These are phyloP conservation scores for Colletotrichum scovillei DNA, from an alignment of 2,329 filamentous ascomycete species.

Conservation along the genomic window DNA sequence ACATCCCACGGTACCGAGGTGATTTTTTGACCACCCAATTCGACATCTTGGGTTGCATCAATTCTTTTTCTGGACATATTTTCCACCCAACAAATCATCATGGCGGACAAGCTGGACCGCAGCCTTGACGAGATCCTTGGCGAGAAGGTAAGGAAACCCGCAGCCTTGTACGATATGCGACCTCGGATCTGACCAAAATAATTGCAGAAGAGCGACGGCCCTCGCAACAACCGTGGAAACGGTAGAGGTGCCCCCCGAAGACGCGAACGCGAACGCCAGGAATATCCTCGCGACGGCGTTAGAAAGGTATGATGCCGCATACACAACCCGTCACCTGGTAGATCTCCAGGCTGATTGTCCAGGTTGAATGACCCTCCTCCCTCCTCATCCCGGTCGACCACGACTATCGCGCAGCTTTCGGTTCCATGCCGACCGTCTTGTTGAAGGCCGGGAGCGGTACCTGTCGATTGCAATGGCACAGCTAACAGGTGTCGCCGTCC, in stretches of 20 bases:
- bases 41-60: not conserved
- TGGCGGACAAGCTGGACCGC: constrained; percentile 61
- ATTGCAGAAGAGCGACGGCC: constrained; percentile 43
- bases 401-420: constrained; percentile 15
- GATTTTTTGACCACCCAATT: not conserved
- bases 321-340: not conserved
- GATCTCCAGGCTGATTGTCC: constrained; percentile 23
- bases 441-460: constrained; percentile 26
- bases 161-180: constrained; percentile 37
- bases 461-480: constrained; percentile 30
- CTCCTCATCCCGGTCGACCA: constrained; percentile 37
- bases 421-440: constrained; percentile 11
- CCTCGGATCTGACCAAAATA: constrained; percentile 21
- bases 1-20: not conserved
- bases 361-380: constrained; percentile 33
- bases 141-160: constrained; percentile 54
- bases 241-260: constrained; percentile 37
- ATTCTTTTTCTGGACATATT: not conserved
- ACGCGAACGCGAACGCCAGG: constrained; percentile 50
- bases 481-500: constrained; percentile 50
- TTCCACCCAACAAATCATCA: constrained; percentile 35
- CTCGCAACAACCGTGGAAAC: constrained; percentile 48
- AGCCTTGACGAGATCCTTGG: constrained; percentile 69
- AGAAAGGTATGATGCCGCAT: constrained; percentile 78
- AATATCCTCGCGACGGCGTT: constrained; percentile 82